phyloP scores from a whole-genome alignment of 1,284 basidiomycete species.

The Puccinia polysora region DNA sequence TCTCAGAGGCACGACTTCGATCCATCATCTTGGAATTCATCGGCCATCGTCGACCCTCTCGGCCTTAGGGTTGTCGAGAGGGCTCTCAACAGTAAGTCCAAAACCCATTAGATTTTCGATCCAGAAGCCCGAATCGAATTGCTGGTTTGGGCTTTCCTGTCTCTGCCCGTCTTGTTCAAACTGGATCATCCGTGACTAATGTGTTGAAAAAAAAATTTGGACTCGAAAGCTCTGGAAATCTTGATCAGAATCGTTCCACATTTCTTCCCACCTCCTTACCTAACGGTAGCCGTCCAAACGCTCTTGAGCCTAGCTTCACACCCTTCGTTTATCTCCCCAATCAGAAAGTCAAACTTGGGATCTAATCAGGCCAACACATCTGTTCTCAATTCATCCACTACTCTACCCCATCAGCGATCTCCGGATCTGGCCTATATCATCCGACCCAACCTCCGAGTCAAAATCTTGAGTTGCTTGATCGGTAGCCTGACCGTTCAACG shows the following conservation, averaged over 20 bases:
- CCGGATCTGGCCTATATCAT: not conserved
- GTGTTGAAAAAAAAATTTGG: not conserved
- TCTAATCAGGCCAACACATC: too few species aligned
- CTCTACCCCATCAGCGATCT: too few species aligned
- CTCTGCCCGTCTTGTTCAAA: not conserved
- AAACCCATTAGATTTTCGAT: too few species aligned
- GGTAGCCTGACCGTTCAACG: constrained; percentile 10
- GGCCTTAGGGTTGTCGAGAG: constrained; percentile 9
- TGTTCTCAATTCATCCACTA: too few species aligned
- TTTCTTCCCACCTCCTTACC: constrained; percentile 17
- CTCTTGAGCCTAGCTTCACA: constrained; percentile 7
- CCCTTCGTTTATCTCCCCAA: constrained; percentile 7
- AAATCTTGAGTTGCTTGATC: constrained; percentile 7
- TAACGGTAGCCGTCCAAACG: not conserved
- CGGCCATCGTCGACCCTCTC: constrained; percentile 3
- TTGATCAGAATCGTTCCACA: constrained; percentile 13
- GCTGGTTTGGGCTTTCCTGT: too few species aligned
- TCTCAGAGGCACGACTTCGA: not conserved
- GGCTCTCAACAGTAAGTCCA: constrained; percentile 24
- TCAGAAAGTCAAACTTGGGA: too few species aligned
- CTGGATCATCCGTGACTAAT: not conserved
- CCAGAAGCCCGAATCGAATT: not conserved
- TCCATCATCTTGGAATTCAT: not conserved
- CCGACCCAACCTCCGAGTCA: not conserved
- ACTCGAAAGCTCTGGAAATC: constrained; percentile 16